Evolutionary conservation across 75 land plant species (phyloP), one percentile per base, ranked within the genome.

Genomic region (Azolla pinnata): DNA sequence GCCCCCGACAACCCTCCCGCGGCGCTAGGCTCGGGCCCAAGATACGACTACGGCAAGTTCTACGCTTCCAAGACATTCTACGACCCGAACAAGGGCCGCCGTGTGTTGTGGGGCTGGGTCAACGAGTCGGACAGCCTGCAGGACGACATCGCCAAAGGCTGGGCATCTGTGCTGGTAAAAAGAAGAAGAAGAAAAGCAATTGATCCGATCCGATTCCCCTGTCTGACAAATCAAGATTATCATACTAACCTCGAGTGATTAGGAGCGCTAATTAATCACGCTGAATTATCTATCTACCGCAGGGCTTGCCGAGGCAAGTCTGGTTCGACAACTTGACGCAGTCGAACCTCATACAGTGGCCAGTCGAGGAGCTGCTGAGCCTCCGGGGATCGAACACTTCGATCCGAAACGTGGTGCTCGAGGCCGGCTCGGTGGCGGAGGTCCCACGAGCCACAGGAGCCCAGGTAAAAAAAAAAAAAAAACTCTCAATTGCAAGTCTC

Each of bases 71-170:
- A 88, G 73, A 68, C 89, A 2, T 88, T 88, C 67, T 88, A 70
- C 49, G 96, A 93, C 63, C 75, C 76, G 29, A 52, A 49, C 17
- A 80, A 77, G 67, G 26, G 65, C 46, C 62, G 98, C 30, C 76
- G 96, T 27, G 63, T 93, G 2, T 52, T 85, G 44, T 89, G 90
- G 96, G 90, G 98, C 12, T 92, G 96, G 96, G 66, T 81, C 19
- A 67, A 70, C 21, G 98, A 93, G 64, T 72, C 87, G 9, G 98
- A 93, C 55, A 75, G 80, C 65, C 82, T 80, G 68, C 23, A 8
- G 44, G 68, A 72, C 10, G 93, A 88, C 65, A 42, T 84, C 12
- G 21, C 19, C 34, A 88, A 85, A 67, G 95, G 90, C 0, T 88
- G 95, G 95, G 76, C 95, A 18, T 85, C 83, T 0, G 26, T 88